Evolutionary conservation across 176 grass and related monocot genomes (phyloP), one percentile per base, ranked within the genome.

Genomic region (Luzula sylvatica): DNA sequence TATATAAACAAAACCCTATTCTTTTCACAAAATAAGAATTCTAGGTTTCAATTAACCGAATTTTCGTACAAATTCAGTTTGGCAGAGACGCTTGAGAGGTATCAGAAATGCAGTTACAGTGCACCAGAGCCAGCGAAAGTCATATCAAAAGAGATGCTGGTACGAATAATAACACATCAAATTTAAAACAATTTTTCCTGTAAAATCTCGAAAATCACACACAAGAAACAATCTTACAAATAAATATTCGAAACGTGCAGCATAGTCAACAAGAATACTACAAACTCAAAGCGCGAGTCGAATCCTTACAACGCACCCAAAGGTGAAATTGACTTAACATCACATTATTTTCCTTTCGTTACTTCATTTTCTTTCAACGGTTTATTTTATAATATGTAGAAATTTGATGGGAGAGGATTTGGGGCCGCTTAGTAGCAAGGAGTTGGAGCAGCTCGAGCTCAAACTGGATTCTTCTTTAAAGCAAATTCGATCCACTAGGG

Each of bases 331-430:
- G 5, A 12, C 13, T 49, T 25, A 18, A 15, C 4, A 55, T 53
- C 6, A 20, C 16, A 23, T 15, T 26, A 8, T 39, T 27, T 26
- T 44, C n/a, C 14, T 42, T 58, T 20, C 26, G 15, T 26, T 29
- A 57, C 23, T 21, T 26, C 3, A 13, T 12, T 47, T 52, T 24
- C 20, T 52, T 15, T 14, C 9, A 65, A 29, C 5, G 38, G 2
- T 29, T 23, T 22, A 53, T 56, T 65, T 64, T 18, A 64, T 29
- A 48, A 20, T 51, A 23, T 46, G 0, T 29, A 79, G 75, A 72
- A 79, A 79, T 72, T 68, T 79, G 7, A 49, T 67, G 28, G 75
- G 75, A 38, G 75, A 79, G 46, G 75, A 79, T 61, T 43, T 79
- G 35, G 61, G 54, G 25, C 42, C 28, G 25, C 75, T 79, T 24